Percentiles rank a stretch among this genome's conserved stretches.
These are phyloP conservation scores for Populus tomentosa DNA, from an alignment of 441 rosid genomes.

Conservation along the genomic window DNA sequence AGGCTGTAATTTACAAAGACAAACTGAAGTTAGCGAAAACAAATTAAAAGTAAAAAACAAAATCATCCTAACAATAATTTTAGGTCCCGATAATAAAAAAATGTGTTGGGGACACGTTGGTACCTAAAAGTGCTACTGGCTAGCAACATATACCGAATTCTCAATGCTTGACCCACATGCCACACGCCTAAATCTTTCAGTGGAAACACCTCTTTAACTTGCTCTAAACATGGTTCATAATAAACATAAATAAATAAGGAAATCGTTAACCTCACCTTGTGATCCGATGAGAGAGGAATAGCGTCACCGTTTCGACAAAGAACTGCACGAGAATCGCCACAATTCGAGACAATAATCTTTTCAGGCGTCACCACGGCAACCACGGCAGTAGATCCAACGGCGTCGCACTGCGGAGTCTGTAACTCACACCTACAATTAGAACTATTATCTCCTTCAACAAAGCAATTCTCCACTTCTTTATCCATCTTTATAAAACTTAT, in stretches of 20 bases:
- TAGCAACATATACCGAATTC: not conserved
- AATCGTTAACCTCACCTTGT: constrained; percentile 46
- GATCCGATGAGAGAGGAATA: constrained; percentile 73
- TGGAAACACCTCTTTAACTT: not conserved
- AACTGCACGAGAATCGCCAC: constrained; percentile 93
- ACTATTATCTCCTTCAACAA: constrained; percentile 16
- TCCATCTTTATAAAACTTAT: constrained; percentile 67
- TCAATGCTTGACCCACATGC: not conserved
- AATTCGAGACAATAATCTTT: constrained; percentile 67
- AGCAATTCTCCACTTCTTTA: constrained; percentile 44
- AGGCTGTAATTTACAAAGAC: constrained; percentile 42
- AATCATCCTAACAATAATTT: not conserved
- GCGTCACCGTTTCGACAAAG: constrained; percentile 77
- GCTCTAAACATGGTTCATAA: not conserved
- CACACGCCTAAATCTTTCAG: not conserved
- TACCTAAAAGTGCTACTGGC: not conserved
- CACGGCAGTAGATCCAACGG: constrained; percentile 93
- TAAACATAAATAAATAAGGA: not conserved
- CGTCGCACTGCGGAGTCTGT: constrained; percentile 78
- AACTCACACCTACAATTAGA: constrained; percentile 69
- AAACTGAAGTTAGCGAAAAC: not conserved
- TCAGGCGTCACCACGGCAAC: constrained; percentile 68
- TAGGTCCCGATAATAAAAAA: not conserved
- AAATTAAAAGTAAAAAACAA: not conserved
- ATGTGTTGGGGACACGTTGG: not conserved